Evolutionary conservation across 306 rosid genomes (phyloP), one percentile per base, ranked within the genome.

Genomic region (Ziziphus jujuba): DNA sequence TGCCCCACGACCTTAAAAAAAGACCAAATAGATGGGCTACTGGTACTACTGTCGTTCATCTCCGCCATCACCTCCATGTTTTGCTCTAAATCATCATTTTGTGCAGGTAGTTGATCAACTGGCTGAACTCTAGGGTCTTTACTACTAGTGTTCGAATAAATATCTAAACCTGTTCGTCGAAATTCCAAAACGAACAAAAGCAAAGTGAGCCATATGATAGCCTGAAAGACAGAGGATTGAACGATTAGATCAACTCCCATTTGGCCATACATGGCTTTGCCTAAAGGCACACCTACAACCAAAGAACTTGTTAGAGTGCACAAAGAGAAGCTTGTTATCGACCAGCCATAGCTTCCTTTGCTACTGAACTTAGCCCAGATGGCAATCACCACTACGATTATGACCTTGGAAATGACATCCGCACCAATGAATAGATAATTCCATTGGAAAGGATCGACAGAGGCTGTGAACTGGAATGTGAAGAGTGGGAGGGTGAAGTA

Each of bases 401-500:
- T 67, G 56, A 91, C 7, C 82, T 91, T 91, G 5, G 91, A 84
- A 20, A 91, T 61, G 48, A 87, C 83, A 49, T 91, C 96, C 2
- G 93, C 92, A 0, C 70, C 87, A 0, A 91, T 73, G 79, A 88
- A 86, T 31, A 13, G 19, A 51, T 59, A 82, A 75, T 91, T 88
- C 89, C 86, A 81, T 12, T 74, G 55, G 80, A 80, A 91, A 24
- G 97, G 97, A 33, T 91, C 91, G 3, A 80, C 80, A n/a, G 77
- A 77, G 0, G 84, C 83, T 0, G 92, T 84, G 87, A 91, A 91
- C 11, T 88, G 82, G 3, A 91, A 88, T 3, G 87, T 81, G 78
- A 91, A 88, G 45, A 91, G 87, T 13, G 97, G 97, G 2, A 91
- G 79, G 5, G 96, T 88, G 71, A 91, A 91, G 71, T 75, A 88